phyloP scores from a whole-genome alignment of 1,284 basidiomycete genomes.

The Cryptococcus depauperatus region DNA sequence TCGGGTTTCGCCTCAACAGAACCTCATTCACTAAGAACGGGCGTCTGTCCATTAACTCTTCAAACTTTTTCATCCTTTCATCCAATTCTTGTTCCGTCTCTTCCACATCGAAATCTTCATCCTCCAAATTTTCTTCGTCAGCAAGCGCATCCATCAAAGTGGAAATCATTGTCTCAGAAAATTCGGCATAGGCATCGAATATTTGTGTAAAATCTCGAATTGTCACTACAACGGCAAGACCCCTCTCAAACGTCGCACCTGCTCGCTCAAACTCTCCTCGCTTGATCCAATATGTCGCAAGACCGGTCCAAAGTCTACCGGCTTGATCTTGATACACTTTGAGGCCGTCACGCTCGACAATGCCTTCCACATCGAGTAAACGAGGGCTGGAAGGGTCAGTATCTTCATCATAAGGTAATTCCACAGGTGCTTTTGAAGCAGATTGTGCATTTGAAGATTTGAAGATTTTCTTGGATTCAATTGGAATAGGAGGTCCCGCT shows the following conservation, averaged over 20 bases:
- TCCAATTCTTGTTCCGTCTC: slow-evolving; percentile 85
- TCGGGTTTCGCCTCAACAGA: slow-evolving; percentile 82
- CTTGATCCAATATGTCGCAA: slow-evolving; percentile 99
- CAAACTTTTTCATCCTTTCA: slow-evolving; percentile 82
- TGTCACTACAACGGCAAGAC: slow-evolving; percentile 76
- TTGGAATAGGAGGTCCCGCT: slow-evolving; percentile 59
- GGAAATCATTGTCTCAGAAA: slow-evolving; percentile 82
- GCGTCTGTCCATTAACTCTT: slow-evolving; percentile 86
- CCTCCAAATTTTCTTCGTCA: slow-evolving; percentile 51
- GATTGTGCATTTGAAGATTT: slow-evolving; percentile 20
- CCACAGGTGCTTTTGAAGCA: slow-evolving; percentile 47
- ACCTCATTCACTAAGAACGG: slow-evolving; percentile 98
- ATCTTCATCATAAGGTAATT: slow-evolving; percentile 62
- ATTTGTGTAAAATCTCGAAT: slow-evolving; percentile 97
- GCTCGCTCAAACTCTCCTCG: slow-evolving; percentile 88
- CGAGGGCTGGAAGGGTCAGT: slow-evolving; percentile 64
- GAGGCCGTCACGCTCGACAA: slow-evolving; percentile 79
- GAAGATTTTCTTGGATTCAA: slow-evolving; percentile 30
- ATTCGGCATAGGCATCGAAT: slow-evolving; percentile 94
- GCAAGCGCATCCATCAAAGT: slow-evolving; percentile 83
- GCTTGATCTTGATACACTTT: slow-evolving; percentile 90
- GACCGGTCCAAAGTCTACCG: slow-evolving; percentile 87
- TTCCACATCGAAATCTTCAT: slow-evolving; percentile 61
- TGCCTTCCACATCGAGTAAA: slow-evolving; percentile 78
- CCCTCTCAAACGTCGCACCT: slow-evolving; percentile 77